Evolutionary conservation across 768 basidiomycete genomes (phyloP).

Genomic region (Daedaleopsis nitida): DNA sequence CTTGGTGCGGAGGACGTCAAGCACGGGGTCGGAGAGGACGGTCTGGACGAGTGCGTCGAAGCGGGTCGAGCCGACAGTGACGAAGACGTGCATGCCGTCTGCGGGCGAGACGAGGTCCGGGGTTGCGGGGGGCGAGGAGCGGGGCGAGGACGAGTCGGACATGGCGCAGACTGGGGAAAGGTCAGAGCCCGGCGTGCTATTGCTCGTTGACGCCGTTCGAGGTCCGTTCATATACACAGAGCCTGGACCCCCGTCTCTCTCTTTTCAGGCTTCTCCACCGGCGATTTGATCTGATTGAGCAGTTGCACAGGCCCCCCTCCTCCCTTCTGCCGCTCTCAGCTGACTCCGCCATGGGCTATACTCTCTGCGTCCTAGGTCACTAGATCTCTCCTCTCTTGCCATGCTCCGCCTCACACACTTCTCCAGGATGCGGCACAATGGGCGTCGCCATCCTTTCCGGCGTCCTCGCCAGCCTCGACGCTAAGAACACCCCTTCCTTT

Average conservation of each 20-base stretch:
- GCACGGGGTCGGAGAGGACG: slow-evolving; percentile 57
- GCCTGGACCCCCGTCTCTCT: not conserved
- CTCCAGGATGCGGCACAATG: slow-evolving; percentile 96
- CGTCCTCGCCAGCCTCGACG: slow-evolving; percentile 79
- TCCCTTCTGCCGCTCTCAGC: slow-evolving; percentile 9
- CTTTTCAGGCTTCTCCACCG: not conserved
- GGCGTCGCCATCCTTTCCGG: slow-evolving; percentile 94
- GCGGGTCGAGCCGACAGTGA: slow-evolving; percentile 89
- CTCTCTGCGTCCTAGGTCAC: slow-evolving; percentile 82
- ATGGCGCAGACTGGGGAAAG: not conserved
- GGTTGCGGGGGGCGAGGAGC: not conserved
- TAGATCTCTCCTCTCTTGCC: slow-evolving; percentile 10
- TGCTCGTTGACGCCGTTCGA: not conserved
- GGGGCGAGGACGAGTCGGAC: slow-evolving; percentile 10
- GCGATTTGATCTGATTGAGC: not conserved
- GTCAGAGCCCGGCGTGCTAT: not conserved
- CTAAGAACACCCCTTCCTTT: slow-evolving; percentile 32
- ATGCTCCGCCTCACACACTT: slow-evolving; percentile 22
- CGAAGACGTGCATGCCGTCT: slow-evolving; percentile 47
- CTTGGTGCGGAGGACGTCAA: slow-evolving; percentile 50
- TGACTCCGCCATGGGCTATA: slow-evolving; percentile 77
- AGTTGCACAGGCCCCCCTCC: slow-evolving; percentile 4
- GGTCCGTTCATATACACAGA: slow-evolving; percentile 4
- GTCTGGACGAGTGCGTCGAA: slow-evolving; percentile 76
- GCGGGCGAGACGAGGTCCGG: slow-evolving; percentile 5